Base-by-base conservation (phyloP, 192 early-diverging fungal species). In the Funneliformis mosseae region DNA sequence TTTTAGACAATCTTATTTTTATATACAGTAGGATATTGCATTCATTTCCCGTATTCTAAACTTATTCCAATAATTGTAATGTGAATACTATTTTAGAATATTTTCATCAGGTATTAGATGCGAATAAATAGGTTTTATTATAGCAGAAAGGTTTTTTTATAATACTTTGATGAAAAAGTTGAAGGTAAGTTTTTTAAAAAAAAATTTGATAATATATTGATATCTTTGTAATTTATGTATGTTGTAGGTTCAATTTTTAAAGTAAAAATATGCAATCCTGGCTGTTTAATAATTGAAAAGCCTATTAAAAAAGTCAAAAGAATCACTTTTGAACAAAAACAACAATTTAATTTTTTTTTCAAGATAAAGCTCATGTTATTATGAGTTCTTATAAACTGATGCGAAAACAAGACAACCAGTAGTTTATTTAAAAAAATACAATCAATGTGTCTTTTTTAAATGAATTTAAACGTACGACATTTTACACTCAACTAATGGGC, bases 301-400 rank as follows among this genome's bases (percentile, higher is more conserved):
- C 43, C 43, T 45, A 45, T 5, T 45, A 45, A 5, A 45, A 45
- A 45, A 45, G 43, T 45, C 43, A 45, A 45, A 45, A 45, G 43
- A 10, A 45, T 45, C 5, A 45, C 43, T 45, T 45, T n/a, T 61
- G 59, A 61, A 61, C 0, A 61, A 12, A 1, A 23, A 61, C 0
- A 61, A 61, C 14, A 61, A 61, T 8, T 61, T 61, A 11, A 61
- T 61, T n/a, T 6, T 61, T 61, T 61, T 61, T 61, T 61, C 14
- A 61, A 61, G 59, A 61, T 61, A 61, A 61, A 61, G 59, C 59
- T n/a, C 14, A 61, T 61, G 59, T 16, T 23, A 61, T 61, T n/a
- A 61, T 61, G 59, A 61, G 59, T 61, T 61, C 14, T 5, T 61
- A 61, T 61, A 61, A 61, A 61, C 4, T 16, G 9, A 61, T 23